Base-by-base conservation (phyloP, 2,329 filamentous ascomycete genomes). In the Pseudocercospora eumusae region DNA sequence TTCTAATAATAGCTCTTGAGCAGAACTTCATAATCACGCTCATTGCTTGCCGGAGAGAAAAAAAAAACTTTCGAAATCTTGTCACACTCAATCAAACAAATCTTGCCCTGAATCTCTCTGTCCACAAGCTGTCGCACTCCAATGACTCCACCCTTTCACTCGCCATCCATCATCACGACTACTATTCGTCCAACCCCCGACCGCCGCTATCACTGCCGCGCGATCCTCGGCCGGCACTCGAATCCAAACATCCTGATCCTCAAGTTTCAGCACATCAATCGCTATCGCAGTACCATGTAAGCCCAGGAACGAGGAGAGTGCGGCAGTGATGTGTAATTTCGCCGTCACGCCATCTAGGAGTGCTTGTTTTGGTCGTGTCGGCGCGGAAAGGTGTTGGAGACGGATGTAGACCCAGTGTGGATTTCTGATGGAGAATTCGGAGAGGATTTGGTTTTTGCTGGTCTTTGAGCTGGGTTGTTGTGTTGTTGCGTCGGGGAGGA, bases 261-360 rank as follows among this genome's bases (percentile, higher is more conserved):
- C 76, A 0, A 87, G 78, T 68, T 87, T 85, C 33, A 93, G 81
- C 20, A 93, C 85, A 71, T 93, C 91, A 60, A 92, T 72, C 0
- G 87, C 78, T 3, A 93, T 86, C 10, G 85, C 86, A 1, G 82
- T 77, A 10, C 91, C 91, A 0, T 85, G 86, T 18, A 85, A 76
- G 20, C 91, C 91, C 1, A 93, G 83, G 69, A 90, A 92, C 64
- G 89, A 84, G 0, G 79, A 80, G 7, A 93, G 78, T 0, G 89
- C 87, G 0, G 82, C 75, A 1, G 83, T 84, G 67, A 89, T 84
- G 70, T 89, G 87, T 0, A 85, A 79, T 33, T 84, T 85, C 18
- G 84, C 80, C 40, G 86, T 87, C 2, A 92, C 77, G 2, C 81
- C 78, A 74, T 92, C 89, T 5, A 91, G 63, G 2, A n/a, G n/a